Base-by-base conservation (phyloP, 768 basidiomycete genomes). In the Clitopilus passeckerianus region DNA sequence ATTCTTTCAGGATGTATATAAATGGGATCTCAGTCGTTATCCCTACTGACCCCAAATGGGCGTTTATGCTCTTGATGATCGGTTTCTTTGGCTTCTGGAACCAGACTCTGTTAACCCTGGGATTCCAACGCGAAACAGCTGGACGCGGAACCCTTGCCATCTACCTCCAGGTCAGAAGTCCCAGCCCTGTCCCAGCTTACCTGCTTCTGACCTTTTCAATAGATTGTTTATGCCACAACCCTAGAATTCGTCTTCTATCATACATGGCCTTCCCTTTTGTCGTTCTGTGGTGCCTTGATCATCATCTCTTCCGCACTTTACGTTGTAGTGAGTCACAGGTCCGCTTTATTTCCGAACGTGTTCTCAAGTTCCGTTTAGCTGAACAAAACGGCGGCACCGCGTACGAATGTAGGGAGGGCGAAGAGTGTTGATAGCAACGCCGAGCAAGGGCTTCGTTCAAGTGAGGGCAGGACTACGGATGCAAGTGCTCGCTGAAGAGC, bases 101-200 rank as follows among this genome's bases (percentile, higher is more conserved):
- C 0, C 53, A 84, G 77, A 68, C 77, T 1, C 70, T 88, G 4
- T 66, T 90, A 35, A 86, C 85, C 1, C 71, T 84, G 65, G 89
- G 86, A 0, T 70, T 69, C 75, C 85, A 9, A 80, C 81, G 3
- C 78, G 71, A 72, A 58, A 67, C 70, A 2, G 64, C 63, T 14
- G 82, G 84, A 0, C 72, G 87, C 37, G 87, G 85, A 0, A 75
- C 85, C 0, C 73, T 91, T 63, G 86, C 82, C 0, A 70, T 87
- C 5, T 91, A 75, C 55, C 71, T 50, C 37, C 58, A 58, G 34
- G 54, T 61, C 23, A 54, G 54, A 8, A 46, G n/a, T 30, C 50
- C 35, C 34, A 12, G 16, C 18, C 30, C 30, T 9, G 24, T 10
- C 30, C 6, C 27, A 14, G 5, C 35, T 14, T 55, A 16, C 44